Percentiles rank a stretch among this genome's conserved stretches.
Evolutionary conservation across 306 rosid genomes (phyloP).

Genomic region (Alnus glutinosa): DNA sequence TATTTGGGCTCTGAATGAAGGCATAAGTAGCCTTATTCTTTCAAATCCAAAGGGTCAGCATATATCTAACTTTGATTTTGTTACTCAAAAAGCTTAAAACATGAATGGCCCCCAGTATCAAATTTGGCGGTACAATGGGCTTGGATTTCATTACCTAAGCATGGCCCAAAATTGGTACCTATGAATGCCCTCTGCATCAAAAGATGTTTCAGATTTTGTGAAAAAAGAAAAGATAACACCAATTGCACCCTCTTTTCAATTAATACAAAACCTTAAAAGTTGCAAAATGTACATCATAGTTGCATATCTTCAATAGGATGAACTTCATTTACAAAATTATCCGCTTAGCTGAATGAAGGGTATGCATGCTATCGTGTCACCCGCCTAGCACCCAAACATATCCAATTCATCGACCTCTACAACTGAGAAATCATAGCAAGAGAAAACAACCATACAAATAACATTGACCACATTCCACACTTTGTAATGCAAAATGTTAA

Average conservation of each 20-base stretch:
- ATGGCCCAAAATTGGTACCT: neutral
- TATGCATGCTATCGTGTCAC: neutral
- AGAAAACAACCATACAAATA: constrained; percentile 8
- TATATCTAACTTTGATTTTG: neutral
- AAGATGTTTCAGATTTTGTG: neutral
- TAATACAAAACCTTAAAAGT: neutral
- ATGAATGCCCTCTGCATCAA: neutral
- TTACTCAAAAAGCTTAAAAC: neutral
- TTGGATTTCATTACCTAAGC: neutral
- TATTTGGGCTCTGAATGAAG: neutral
- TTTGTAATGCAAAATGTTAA: neutral
- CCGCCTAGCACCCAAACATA: neutral
- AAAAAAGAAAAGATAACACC: neutral
- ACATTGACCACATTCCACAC: neutral
- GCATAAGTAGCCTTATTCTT: neutral
- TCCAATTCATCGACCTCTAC: neutral
- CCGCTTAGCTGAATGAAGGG: neutral
- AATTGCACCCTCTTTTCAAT: neutral
- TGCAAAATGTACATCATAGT: neutral
- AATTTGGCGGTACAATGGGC: neutral
- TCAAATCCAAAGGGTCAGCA: neutral
- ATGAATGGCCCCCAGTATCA: neutral
- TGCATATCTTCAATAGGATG: neutral
- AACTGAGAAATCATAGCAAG: neutral
- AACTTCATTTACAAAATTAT: neutral